Conservation (phyloP, 2,329 filamentous ascomycete genomes). For the Pseudocercospora musae region DNA sequence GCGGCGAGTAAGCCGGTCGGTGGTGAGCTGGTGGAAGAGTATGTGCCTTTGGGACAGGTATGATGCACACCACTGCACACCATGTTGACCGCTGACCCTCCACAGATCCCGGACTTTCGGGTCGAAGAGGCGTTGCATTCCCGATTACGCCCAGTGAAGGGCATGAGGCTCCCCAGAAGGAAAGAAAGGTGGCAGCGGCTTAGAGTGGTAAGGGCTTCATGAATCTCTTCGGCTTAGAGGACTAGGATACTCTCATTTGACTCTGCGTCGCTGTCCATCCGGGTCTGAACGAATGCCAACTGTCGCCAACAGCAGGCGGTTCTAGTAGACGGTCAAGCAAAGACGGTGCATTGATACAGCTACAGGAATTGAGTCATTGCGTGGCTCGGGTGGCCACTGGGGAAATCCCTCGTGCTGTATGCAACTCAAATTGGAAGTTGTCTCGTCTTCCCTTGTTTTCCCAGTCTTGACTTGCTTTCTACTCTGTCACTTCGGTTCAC, state of each 20-base stretch:
- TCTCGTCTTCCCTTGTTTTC: no score
- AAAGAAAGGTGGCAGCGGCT: neutral
- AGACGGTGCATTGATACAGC: constrained; percentile 35
- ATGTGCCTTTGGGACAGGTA: no score
- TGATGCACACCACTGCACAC: no score
- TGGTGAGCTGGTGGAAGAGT: no score
- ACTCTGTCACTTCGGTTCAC: no score
- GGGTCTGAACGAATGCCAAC: constrained; percentile 15
- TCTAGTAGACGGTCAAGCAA: constrained; percentile 36
- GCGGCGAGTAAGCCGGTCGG: no score
- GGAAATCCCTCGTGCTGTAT: neutral
- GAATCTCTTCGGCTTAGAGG: neutral
- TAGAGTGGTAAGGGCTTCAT: neutral
- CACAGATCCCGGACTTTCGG: no score
- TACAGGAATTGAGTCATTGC: constrained; percentile 32
- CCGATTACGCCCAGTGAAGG: neutral
- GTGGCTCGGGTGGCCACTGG: neutral
- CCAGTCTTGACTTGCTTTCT: no score
- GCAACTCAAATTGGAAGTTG: neutral
- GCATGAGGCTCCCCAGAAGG: neutral
- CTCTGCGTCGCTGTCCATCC: constrained; percentile 1
- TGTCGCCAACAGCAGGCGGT: constrained; percentile 24
- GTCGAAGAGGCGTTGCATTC: neutral
- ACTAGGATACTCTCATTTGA: neutral
- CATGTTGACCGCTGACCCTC: no score